A percentile compares a stretch with the other conserved stretches of the same genome.
phyloP scores from a whole-genome alignment of 495 filamentous ascomycete genomes.

The Talaromyces adpressus region DNA sequence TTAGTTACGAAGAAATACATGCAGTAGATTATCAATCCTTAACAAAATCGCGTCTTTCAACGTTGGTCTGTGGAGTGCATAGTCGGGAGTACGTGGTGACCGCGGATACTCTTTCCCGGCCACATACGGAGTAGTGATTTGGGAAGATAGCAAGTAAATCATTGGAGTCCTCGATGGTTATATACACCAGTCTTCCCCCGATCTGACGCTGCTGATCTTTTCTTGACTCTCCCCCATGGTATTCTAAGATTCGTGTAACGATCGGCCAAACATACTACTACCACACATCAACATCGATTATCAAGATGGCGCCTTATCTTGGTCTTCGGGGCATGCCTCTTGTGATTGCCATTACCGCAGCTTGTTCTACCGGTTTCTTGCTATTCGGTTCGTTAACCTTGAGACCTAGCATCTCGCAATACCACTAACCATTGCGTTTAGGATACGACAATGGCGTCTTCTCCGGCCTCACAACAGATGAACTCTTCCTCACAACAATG shows the following conservation, averaged over 20 bases:
- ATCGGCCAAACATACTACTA: neutral
- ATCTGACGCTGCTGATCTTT: neutral
- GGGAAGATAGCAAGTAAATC: neutral
- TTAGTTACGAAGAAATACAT: neutral
- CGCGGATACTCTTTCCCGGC: neutral
- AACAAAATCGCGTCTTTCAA: neutral
- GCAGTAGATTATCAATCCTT: neutral
- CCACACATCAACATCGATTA: neutral
- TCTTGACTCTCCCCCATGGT: neutral
- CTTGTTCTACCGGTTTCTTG: constrained; percentile 9
- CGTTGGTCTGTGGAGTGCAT: neutral
- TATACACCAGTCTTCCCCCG: neutral
- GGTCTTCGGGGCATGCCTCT: constrained; percentile 9
- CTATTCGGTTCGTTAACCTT: neutral
- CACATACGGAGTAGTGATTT: neutral
- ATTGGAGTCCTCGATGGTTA: neutral
- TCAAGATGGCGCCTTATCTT: constrained; percentile 3
- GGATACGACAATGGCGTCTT: constrained; percentile 10
- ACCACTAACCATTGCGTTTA: neutral
- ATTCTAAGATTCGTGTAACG: neutral
- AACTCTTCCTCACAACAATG: constrained; percentile 5
- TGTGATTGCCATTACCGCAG: constrained; percentile 2
- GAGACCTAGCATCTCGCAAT: neutral
- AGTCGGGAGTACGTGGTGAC: neutral
- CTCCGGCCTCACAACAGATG: constrained; percentile 7